Base-by-base conservation (phyloP, 2,329 filamentous ascomycete species). In the Venturia carpophila region DNA sequence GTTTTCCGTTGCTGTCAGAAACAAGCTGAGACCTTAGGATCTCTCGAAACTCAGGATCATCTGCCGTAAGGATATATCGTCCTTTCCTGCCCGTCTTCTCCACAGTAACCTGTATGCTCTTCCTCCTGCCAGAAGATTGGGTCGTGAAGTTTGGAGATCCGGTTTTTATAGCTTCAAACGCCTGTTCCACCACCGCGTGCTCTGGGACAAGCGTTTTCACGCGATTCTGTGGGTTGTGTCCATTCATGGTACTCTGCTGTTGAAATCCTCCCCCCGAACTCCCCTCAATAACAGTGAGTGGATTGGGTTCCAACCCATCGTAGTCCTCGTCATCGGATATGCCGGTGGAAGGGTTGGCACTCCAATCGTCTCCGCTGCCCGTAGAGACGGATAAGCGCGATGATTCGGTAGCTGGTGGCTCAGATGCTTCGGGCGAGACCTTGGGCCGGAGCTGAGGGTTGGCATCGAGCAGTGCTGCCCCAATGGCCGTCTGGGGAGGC, bases 31-130 rank as follows among this genome's bases (percentile, higher is more conserved):
- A 72, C 3, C 72, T 72, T 24, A 83, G 69, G 37, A 82, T 77
- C 15, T 80, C 78, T 56, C 75, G 76, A 47, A 83, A 75, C 47
- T 79, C 76, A 0, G 79, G 76, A 66, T 83, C 81, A 63, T 82
- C 79, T 1, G 79, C 77, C 0, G 76, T 81, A 37, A 83, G 71
- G 21, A 78, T 75, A 67, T 82, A 82, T 63, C 77, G 73, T 19
- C 79, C 79, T 64, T 76, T 79, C 62, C 74, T 74, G 45, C 74
- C 75, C 1, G 79, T 79, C 69, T 77, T 74, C 68, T 82, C 76
- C 41, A 83, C 71, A 47, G 76, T 73, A 47, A 83, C 73, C 65
- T 80, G 77, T 49, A 82, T 75, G 69, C 76, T 79, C 67, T 74
- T 76, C 63, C 74, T 70, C 66, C 73, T 66, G 9, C 67, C 63